Base-by-base conservation (phyloP, 2,329 filamentous ascomycete genomes). In the Atkinsonella hypoxylon region DNA sequence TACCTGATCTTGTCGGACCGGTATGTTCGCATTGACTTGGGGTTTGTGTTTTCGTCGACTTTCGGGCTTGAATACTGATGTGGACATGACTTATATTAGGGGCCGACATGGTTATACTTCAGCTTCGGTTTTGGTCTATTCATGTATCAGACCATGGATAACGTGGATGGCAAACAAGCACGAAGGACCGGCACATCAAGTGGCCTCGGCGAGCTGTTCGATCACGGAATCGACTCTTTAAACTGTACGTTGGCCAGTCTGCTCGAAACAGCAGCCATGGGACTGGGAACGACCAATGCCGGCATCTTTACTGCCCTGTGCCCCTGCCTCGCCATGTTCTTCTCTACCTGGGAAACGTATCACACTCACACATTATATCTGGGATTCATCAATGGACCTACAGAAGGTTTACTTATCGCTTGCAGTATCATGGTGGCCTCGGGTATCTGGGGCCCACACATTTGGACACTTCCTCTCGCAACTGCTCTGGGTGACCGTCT, bases 81-180 rank as follows among this genome's bases (percentile, higher is more conserved):
- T 30, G 31, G 8, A n/a, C 10, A 17, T 22, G 8, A 13, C 30
- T 48, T 17, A 15, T 47, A 53, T 15, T 47, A 93, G 83, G 88
- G 83, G 18, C 89, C 90, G 9, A 78, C 84, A 61, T 97, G 93
- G 91, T 69, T 97, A 18, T 97, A 95, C 73, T 94, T 88, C 65
- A 95, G 89, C 70, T 97, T 97, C 67, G 91, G 90, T 1, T 79
- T 95, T 57, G 93, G 93, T 40, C 78, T 98, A 53, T 98, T 95
- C 85, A 93, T 95, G 87, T 95, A 97, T 70, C 94, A 93, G 59
- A 98, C 93, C 13, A 90, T 98, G 85, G 93, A 98, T 74, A 98
- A 98, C 67, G 85, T 97, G 56, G 93, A 98, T 67, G 93, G 93
- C 59, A 98, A 98, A 71, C 93, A 98, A 73, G 93, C 93, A 52